Base-by-base conservation (phyloP, 805 yeast genomes). In the Hanseniaspora singularis region DNA sequence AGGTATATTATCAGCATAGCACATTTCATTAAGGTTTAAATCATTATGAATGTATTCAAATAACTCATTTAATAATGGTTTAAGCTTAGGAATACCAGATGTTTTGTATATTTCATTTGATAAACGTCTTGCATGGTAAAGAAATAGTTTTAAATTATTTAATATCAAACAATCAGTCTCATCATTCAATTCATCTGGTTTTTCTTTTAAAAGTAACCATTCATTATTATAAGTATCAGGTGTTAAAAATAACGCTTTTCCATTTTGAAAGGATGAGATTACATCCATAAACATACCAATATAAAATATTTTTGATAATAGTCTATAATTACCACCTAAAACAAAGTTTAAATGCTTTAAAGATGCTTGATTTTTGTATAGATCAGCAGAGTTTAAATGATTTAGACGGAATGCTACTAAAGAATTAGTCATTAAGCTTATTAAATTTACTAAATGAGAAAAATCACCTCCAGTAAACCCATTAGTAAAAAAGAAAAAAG, bases 221-320 rank as follows among this genome's bases (percentile, higher is more conserved):
- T 51, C 46, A 19, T 38, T 28, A 40, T 49, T 50, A 31, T 47
- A 54, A 4, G 20, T n/a, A 5, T 37, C 36, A 7, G 28, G 19
- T 15, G 38, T n/a, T 4, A 54, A 46, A 37, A 48, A 39, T 23
- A 57, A 31, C 2, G 57, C 55, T 5, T 50, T 50, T 0, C 66
- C 66, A 18, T 53, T 52, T 27, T 54, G 54, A 22, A 55, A 52
- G 1, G 65, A 50, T 1, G 51, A 36, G 3, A 48, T 49, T 27
- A 55, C 51, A 51, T 63, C 66, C 8, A 51, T 37, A 32, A 49
- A 55, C 10, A 60, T 22, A 1, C 55, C 50, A 56, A 58, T 53
- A 16, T 53, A 50, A 59, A 63, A 62, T n/a, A 59, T 19, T 18
- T 53, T 54, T 39, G 56, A 53, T 11, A 63, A 15, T 3, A 55